phyloP scores from a whole-genome alignment of 768 basidiomycete genomes.

The Rubroboletus satanas region DNA sequence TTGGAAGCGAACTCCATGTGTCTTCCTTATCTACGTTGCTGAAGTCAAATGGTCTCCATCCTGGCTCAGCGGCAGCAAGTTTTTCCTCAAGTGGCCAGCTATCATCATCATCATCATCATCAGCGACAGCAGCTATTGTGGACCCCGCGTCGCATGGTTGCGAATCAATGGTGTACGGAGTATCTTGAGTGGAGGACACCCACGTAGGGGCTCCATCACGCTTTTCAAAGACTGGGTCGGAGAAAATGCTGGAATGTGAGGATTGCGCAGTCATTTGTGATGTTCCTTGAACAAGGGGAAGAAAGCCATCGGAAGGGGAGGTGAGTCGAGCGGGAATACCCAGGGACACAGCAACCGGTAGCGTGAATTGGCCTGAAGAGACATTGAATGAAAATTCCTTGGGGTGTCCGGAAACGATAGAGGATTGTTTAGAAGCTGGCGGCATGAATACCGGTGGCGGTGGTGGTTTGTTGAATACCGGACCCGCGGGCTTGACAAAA shows the following conservation, averaged over 20 bases:
- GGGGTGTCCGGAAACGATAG: neutral
- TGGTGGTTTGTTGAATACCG: constrained; percentile 59
- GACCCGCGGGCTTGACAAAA: constrained; percentile 37
- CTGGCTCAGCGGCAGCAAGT: constrained; percentile 45
- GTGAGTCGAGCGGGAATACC: constrained; percentile 38
- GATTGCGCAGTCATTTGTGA: constrained; percentile 47
- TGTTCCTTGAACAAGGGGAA: constrained; percentile 22
- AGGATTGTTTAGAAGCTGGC: constrained; percentile 17
- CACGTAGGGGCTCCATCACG: constrained; percentile 45
- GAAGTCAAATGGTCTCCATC: constrained; percentile 60
- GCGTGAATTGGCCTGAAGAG: constrained; percentile 38
- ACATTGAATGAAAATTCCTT: constrained; percentile 36
- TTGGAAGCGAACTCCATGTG: constrained; percentile 72
- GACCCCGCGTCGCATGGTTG: constrained; percentile 27
- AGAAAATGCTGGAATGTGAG: constrained; percentile 49
- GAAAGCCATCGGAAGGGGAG: constrained; percentile 22
- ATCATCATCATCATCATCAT: constrained; percentile 55
- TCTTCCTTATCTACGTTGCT: constrained; percentile 58
- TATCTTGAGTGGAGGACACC: constrained; percentile 60
- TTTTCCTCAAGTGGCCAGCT: constrained; percentile 77
- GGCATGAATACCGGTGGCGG: constrained; percentile 27
- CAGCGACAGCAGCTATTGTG: neutral
- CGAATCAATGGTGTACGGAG: constrained; percentile 42
- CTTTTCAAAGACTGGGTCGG: constrained; percentile 50
- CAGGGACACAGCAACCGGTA: constrained; percentile 44